Base-by-base conservation (phyloP, 371 early-diverging fungal genomes). In the Lichtheimia ramosa region DNA sequence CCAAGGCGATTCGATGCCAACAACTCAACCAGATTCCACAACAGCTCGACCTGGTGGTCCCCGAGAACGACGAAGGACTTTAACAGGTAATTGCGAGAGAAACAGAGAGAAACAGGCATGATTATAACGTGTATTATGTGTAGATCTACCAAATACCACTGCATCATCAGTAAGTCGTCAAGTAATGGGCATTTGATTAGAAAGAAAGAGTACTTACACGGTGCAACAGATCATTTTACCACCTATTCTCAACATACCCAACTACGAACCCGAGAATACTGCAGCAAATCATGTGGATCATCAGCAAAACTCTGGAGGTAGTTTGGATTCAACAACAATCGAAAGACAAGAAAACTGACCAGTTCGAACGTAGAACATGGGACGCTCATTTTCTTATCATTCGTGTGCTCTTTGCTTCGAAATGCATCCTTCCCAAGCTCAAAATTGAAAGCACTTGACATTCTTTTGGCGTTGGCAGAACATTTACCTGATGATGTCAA, bases 391-490 rank as follows among this genome's bases (percentile, higher is more conserved):
- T 71, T 88, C 62, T 61, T 84, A 3, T 83, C 87, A 0, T 77
- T 89, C 18, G 59, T 95, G 20, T 89, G 86, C 59, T 87, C 92
- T 0, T 70, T 85, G 16, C 72, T 94, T 39, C 74, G 92, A 41
- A 93, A 92, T 52, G 77, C 86, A 5, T 69, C 84, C 0, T 91
- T 82, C 56, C 90, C 93, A 2, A 79, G 89, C 1, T 87, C 92
- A 7, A 87, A 86, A 60, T 59, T 93, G 7, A 81, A 83, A 61
- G 95, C 89, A 1, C 49, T 96, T 18, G 94, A 93, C 58, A 83
- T 94, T 63, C 68, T 93, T 1, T 66, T 91, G 0, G 88, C 85
- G 2, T 61, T 94, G 4, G 83, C 84, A 5, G 76, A 83, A 24
- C 83, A 89, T 58, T 62, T 93, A 1, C 65, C 85, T 0, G 94